Percentiles rank a stretch among this genome's conserved stretches.
These are phyloP conservation scores for Alternaria rosae DNA, from an alignment of 2,329 filamentous ascomycete species.

Conservation along the genomic window DNA sequence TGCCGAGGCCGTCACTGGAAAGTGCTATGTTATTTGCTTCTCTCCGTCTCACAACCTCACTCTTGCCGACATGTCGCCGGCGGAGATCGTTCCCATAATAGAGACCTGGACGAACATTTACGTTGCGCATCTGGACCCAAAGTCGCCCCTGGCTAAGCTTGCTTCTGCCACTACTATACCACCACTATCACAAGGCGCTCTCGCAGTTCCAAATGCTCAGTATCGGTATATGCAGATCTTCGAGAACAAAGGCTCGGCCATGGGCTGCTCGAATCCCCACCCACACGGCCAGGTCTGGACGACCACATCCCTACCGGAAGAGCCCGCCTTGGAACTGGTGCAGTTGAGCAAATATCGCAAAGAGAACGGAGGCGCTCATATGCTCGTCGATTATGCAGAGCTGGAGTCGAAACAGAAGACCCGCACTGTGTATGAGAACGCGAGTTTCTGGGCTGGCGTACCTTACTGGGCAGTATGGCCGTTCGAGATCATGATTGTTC, in stretches of 20 bases:
- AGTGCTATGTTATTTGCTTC: constrained; percentile 97
- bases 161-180: constrained; percentile 58
- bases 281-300: constrained; percentile 98
- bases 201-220: constrained; percentile 70
- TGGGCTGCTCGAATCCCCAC: constrained; percentile 99
- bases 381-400: constrained; percentile 86
- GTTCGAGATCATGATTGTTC: constrained; percentile 90
- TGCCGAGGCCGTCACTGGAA: constrained; percentile 87
- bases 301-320: constrained; percentile 87
- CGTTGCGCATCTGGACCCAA: constrained; percentile 76
- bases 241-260: constrained; percentile 96
- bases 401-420: constrained; percentile 83
- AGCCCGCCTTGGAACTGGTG: constrained; percentile 79
- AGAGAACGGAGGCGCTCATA: constrained; percentile 74
- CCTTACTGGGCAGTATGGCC: constrained; percentile 99
- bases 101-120: constrained; percentile 94
- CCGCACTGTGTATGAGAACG: constrained; percentile 88
- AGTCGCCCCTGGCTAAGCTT: constrained; percentile 66
- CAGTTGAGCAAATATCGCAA: constrained; percentile 80
- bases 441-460: constrained; percentile 82
- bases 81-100: constrained; percentile 82
- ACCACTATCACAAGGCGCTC: constrained; percentile 55
- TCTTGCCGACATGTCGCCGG: constrained; percentile 82
- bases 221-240: constrained; percentile 99
- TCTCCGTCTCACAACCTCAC: constrained; percentile 90